phyloP scores from a whole-genome alignment of 306 rosid species.

The Mimosa pudica region DNA sequence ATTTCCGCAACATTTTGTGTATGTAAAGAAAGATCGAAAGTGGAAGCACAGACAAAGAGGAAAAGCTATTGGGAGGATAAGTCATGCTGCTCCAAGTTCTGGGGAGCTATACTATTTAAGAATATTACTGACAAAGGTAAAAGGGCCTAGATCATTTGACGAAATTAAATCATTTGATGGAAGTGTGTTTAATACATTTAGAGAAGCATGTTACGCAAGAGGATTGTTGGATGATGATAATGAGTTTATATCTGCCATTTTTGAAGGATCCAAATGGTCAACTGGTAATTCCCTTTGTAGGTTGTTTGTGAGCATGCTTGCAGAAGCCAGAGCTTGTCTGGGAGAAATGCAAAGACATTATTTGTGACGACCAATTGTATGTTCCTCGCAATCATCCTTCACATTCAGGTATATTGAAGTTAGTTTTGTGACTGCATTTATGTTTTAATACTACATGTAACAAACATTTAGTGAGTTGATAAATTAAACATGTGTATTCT shows the following conservation, averaged over 20 bases:
- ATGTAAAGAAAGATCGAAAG: rapidly evolving
- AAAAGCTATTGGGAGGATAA: not conserved
- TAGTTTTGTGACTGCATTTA: rapidly evolving
- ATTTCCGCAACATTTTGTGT: not conserved
- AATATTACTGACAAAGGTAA: not conserved
- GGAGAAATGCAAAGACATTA: not conserved
- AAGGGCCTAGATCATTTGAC: not conserved
- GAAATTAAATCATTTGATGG: not conserved
- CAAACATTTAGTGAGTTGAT: too few relatives aligned
- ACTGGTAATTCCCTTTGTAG: rapidly evolving
- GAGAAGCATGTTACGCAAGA: not conserved
- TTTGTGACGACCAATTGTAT: not conserved
- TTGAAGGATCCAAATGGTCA: not conserved
- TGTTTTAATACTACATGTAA: too few relatives aligned
- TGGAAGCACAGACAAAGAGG: not conserved
- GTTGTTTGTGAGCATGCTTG: too few relatives aligned
- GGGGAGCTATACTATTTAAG: not conserved
- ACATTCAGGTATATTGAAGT: not conserved
- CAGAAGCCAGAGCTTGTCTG: not conserved
- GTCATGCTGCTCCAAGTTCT: too few relatives aligned
- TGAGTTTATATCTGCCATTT: too few relatives aligned
- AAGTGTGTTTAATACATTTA: rapidly evolving
- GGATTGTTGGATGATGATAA: not conserved
- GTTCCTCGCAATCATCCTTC: not conserved
- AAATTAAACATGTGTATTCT: too few relatives aligned